phyloP scores from a whole-genome alignment of 495 filamentous ascomycete species.

The Penicillium cataractarum region DNA sequence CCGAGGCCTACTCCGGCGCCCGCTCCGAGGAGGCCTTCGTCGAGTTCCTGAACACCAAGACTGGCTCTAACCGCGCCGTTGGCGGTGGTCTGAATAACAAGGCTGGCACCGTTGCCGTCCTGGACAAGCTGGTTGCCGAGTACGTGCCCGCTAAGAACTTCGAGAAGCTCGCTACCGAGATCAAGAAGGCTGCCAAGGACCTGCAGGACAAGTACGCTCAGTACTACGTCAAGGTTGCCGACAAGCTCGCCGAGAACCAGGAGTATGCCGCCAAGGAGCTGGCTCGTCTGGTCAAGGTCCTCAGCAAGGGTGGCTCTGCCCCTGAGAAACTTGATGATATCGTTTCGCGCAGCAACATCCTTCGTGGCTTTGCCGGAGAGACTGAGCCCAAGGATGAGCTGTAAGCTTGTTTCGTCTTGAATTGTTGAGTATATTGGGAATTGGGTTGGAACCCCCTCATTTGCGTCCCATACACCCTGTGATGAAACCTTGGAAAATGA shows the following conservation, averaged over 20 bases:
- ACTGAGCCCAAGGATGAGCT: constrained; percentile 62
- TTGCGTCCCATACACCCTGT: background rate
- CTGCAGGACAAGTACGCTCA: constrained; percentile 83
- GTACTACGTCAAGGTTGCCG: constrained; percentile 90
- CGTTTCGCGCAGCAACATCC: constrained; percentile 82
- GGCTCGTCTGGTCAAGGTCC: constrained; percentile 72
- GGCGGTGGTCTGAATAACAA: constrained; percentile 80
- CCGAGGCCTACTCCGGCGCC: constrained; percentile 73
- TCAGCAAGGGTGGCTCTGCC: constrained; percentile 83
- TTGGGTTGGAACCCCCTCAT: background rate
- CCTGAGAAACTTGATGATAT: constrained; percentile 90
- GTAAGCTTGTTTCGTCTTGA: constrained; percentile 42
- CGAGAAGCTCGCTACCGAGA: constrained; percentile 61
- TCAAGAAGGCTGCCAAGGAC: constrained; percentile 67
- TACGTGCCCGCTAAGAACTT: constrained; percentile 58
- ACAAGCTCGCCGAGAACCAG: constrained; percentile 77
- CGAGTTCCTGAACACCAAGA: constrained; percentile 83
- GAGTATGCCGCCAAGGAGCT: constrained; percentile 87
- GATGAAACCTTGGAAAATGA: constrained; percentile 15
- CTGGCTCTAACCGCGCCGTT: constrained; percentile 81
- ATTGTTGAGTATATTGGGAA: constrained; percentile 8
- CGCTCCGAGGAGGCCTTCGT: constrained; percentile 79
- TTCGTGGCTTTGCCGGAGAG: constrained; percentile 70
- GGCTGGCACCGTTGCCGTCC: constrained; percentile 78
- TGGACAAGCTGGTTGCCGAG: constrained; percentile 75